A percentile compares a stretch with the other conserved stretches of the same genome.
Evolutionary conservation across 352 stramenopile species (phyloP).

Genomic region (Phytopythium montanum): DNA sequence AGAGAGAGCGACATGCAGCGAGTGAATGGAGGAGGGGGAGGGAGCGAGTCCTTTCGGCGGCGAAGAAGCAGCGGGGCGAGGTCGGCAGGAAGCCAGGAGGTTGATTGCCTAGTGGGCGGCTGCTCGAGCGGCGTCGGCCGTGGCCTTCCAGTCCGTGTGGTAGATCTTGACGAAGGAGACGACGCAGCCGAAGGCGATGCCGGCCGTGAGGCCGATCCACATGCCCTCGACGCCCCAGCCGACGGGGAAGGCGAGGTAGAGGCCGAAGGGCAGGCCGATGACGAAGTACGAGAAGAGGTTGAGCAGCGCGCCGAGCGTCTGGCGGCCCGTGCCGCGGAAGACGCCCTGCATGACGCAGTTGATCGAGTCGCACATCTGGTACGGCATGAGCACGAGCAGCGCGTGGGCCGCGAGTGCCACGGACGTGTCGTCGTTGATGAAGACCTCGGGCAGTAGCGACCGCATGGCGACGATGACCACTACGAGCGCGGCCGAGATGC

Average conservation of each 20-base stretch:
- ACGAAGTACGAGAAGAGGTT: slow-evolving; percentile 73
- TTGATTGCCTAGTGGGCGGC: slow-evolving; percentile 43
- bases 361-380: slow-evolving; percentile 61
- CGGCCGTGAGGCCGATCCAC: slow-evolving; percentile 59
- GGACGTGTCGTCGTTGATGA: slow-evolving; percentile 71
- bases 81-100: background rate
- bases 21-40: background rate
- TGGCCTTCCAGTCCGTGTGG: slow-evolving; percentile 50
- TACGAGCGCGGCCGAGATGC: slow-evolving; percentile 34
- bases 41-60: background rate
- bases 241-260: slow-evolving; percentile 57
- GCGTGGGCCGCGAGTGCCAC: slow-evolving; percentile 39
- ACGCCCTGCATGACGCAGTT: slow-evolving; percentile 78
- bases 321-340: slow-evolving; percentile 59
- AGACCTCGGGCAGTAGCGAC: slow-evolving; percentile 45
- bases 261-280: slow-evolving; percentile 57
- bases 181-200: slow-evolving; percentile 50
- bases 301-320: slow-evolving; percentile 48
- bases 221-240: slow-evolving; percentile 65
- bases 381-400: slow-evolving; percentile 61
- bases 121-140: slow-evolving; percentile 48
- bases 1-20: slow-evolving; percentile 2
- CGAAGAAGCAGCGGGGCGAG: background rate
- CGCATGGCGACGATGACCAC: slow-evolving; percentile 41
- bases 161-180: slow-evolving; percentile 64